A percentile compares a stretch with the other conserved stretches of the same genome.
Conservation (phyloP, 2,329 filamentous ascomycete species). For the Phoma sp. region DNA sequence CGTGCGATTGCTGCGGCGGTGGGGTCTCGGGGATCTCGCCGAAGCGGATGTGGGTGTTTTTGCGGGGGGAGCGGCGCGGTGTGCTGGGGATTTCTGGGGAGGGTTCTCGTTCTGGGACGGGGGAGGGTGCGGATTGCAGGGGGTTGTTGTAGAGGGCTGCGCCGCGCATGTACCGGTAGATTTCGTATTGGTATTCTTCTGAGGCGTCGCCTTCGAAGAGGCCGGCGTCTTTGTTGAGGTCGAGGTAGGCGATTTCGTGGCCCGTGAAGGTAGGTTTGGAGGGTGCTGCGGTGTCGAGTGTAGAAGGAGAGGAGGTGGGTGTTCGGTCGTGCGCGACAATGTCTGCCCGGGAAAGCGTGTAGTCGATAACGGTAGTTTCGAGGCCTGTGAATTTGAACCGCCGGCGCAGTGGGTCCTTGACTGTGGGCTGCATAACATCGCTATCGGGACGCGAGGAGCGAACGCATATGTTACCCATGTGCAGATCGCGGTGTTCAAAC, state of each 20-base stretch:
- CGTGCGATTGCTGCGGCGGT: background rate
- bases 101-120: too few relatives aligned
- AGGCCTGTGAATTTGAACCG: constrained; percentile 62
- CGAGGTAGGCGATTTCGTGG: constrained; percentile 53
- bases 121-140: constrained; percentile 37
- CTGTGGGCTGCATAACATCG: constrained; percentile 38
- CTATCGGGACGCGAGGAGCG: constrained; percentile 30
- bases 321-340: constrained; percentile 40
- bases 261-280: constrained; percentile 8
- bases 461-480: constrained; percentile 72
- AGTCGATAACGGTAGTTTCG: constrained; percentile 72
- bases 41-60: constrained; percentile 42
- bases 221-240: constrained; percentile 53
- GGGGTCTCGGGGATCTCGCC: constrained; percentile 15
- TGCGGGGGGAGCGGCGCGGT: constrained; percentile 32
- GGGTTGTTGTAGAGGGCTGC: constrained; percentile 55
- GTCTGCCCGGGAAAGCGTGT: constrained; percentile 69
- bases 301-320: constrained; percentile 21
- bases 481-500: constrained; percentile 73
- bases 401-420: constrained; percentile 45
- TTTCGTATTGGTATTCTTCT: constrained; percentile 63
- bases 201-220: constrained; percentile 57
- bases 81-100: constrained; percentile 17
- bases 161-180: constrained; percentile 62
- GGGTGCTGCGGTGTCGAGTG: constrained; percentile 2